Conservation (phyloP, 1,284 basidiomycete species). For the Apiotrichum montevideense region DNA sequence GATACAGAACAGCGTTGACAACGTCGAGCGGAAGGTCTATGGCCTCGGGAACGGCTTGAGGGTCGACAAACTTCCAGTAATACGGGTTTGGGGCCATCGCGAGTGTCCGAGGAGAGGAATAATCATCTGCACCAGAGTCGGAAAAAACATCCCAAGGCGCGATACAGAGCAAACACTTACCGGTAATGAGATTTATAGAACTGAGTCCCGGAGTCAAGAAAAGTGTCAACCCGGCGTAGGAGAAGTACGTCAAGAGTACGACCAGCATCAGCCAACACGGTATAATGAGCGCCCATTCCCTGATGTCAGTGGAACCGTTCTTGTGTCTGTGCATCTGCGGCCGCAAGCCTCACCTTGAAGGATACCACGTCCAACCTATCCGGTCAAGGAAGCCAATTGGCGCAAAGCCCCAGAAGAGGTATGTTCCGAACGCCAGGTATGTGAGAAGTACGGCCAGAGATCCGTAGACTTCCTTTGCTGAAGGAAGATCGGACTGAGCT, state of each 20-base stretch:
- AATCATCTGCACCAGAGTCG: slow-evolving; percentile 4
- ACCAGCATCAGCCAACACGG: slow-evolving; percentile 71
- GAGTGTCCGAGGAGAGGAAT: not conserved
- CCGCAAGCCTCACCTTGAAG: slow-evolving; percentile 59
- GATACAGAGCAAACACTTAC: slow-evolving; percentile 43
- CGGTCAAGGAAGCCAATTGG: slow-evolving; percentile 55
- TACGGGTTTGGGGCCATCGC: slow-evolving; percentile 11
- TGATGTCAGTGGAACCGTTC: slow-evolving; percentile 32
- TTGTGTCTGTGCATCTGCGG: too few species aligned
- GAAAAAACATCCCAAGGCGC: not conserved
- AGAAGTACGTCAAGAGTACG: slow-evolving; percentile 67
- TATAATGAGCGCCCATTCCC: slow-evolving; percentile 80
- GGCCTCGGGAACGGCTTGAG: slow-evolving; percentile 56
- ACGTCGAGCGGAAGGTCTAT: slow-evolving; percentile 76
- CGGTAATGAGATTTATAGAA: slow-evolving; percentile 60
- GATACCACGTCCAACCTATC: slow-evolving; percentile 74
- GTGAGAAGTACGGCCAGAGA: slow-evolving; percentile 77
- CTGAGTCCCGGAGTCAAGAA: slow-evolving; percentile 64
- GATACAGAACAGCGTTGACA: slow-evolving; percentile 65
- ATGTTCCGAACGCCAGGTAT: slow-evolving; percentile 62
- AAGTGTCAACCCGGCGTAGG: slow-evolving; percentile 68
- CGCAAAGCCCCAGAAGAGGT: slow-evolving; percentile 60
- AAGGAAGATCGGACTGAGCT: slow-evolving; percentile 39
- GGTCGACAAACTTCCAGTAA: slow-evolving; percentile 34
- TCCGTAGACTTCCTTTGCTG: slow-evolving; percentile 67